Conservation (phyloP, 352 stramenopile species). For the Halophytophthora batemanensis region DNA sequence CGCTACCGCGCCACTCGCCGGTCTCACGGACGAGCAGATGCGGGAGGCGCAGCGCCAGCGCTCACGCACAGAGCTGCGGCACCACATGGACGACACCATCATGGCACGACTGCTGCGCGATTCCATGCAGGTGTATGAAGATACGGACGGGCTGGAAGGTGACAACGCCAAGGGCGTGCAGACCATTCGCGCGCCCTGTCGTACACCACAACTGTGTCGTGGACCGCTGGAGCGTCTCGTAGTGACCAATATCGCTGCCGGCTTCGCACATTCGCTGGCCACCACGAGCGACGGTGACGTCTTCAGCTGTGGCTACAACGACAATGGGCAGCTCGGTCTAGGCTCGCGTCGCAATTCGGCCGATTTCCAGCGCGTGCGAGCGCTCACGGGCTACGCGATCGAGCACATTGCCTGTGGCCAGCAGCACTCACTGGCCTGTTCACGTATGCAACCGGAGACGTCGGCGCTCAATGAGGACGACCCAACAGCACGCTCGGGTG, state of each 20-base stretch:
- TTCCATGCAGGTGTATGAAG: constrained; percentile 68
- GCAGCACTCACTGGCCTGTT: constrained; percentile 72
- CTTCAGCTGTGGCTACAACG: constrained; percentile 83
- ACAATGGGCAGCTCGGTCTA: constrained; percentile 72
- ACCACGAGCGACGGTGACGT: constrained; percentile 45
- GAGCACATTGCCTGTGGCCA: constrained; percentile 70
- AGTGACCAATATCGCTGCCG: constrained; percentile 52
- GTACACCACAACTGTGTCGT: constrained; percentile 31
- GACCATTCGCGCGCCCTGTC: constrained; percentile 53
- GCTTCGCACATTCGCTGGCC: constrained; percentile 75
- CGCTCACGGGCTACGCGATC: constrained; percentile 50
- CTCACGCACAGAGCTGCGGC: constrained; percentile 18
- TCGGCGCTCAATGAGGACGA: constrained; percentile 10
- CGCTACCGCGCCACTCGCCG: constrained; percentile 52
- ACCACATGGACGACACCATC: constrained; percentile 42
- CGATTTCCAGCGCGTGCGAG: constrained; percentile 50
- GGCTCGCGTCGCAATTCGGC: constrained; percentile 63
- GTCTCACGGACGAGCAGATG: constrained; percentile 35
- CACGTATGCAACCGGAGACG: constrained; percentile 9
- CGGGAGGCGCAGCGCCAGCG: constrained; percentile 15
- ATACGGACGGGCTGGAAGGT: constrained; percentile 21
- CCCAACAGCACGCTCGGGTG: constrained; percentile 27
- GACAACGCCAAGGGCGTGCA: constrained; percentile 43
- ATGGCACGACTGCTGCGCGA: constrained; percentile 61
- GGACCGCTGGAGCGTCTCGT: constrained; percentile 34